Base-by-base conservation (phyloP, 2,329 filamentous ascomycete genomes). In the Colletotrichum siamense region DNA sequence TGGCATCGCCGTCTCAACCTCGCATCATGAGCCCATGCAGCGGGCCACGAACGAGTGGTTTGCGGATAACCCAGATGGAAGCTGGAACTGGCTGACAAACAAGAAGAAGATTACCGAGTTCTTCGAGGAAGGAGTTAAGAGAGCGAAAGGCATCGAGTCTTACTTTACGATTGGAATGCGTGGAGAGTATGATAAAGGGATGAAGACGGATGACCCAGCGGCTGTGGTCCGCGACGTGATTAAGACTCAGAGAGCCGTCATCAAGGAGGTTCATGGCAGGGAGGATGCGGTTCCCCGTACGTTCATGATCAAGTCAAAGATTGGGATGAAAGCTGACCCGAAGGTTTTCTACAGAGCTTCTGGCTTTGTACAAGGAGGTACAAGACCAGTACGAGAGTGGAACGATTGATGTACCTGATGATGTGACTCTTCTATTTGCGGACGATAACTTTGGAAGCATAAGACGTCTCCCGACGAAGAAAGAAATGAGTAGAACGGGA, bases 281-380 rank as follows among this genome's bases (percentile, higher is more conserved):
- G 81, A 82, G 24, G 83, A 89, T 34, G 85, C 84, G 2, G 84
- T 88, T 0, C 81, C 82, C 5, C 87, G 86, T 86, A 84, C 82
- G 79, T 87, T 10, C 13, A 63, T 6, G 12, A 0, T 52, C 68
- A 26, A 9, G 1, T 18, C 5, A 18, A 8, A 9, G 2, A 16
- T 34, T 28, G 1, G 5, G 36, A 26, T 3, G 22, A 22, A 28
- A 64, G n/a, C 62, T 64, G 3, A 62, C 26, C 3, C 28, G 18
- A 44, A 64, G 1, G 2, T 28, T 26, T 57, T 6, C 4, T 0
- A 65, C 87, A 79, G 91, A 94, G 80, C 87, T 93, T 71, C 90
- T 92, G 86, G 92, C 91, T 13, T 81, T 94, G 36, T 94, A 94
- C 80, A 93, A 93, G 73, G 92, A 94, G 75, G 91, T 94, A 0